Base-by-base conservation (phyloP, 331 rosid genomes). In the Malus hybrid region DNA sequence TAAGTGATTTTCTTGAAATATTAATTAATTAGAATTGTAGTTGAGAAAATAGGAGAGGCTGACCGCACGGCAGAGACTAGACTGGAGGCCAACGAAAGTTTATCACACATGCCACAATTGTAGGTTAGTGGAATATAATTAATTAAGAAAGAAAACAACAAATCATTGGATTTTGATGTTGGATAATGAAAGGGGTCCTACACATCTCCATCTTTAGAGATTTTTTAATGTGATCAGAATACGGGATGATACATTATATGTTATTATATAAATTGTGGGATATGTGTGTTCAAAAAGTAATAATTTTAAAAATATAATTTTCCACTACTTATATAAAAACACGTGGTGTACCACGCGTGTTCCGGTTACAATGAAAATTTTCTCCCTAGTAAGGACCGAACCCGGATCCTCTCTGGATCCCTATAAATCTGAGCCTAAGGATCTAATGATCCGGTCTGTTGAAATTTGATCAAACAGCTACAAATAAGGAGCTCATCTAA, bases 401-500 rank as follows among this genome's bases (percentile, higher is more conserved):
- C 39, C 9, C 0, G 2, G 0, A 34, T 34, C 10, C 10, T 34
- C 10, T 34, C 42, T 0, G 42, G 42, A 34, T 34, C 42, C 42
- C 42, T 34, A 7, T 34, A 7, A 34, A 34, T 34, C 10, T 34
- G 3, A 34, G 42, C 42, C 10, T 34, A 7, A 34, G 10, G 10
- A 34, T 34, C 3, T 0, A 34, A 7, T 7, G 10, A 34, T 34
- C 0, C 42, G 10, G 0, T 0, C 10, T 34, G 0, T 34, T 34
- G 3, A 34, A 34, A 34, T 34, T 34, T 34, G 42, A 34, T 34
- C 3, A 0, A 34, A 34, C 3, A 0, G 0, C 42, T 34, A 34
- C 42, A 28, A 28, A 28, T 0, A 34, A 0, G 3, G 3, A 7
- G 2, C 42, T 0, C 0, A 0, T 7, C 10, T 34, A 34, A 34